phyloP scores from a whole-genome alignment of 2,329 filamentous ascomycete genomes.

The Fusarium continuum region DNA sequence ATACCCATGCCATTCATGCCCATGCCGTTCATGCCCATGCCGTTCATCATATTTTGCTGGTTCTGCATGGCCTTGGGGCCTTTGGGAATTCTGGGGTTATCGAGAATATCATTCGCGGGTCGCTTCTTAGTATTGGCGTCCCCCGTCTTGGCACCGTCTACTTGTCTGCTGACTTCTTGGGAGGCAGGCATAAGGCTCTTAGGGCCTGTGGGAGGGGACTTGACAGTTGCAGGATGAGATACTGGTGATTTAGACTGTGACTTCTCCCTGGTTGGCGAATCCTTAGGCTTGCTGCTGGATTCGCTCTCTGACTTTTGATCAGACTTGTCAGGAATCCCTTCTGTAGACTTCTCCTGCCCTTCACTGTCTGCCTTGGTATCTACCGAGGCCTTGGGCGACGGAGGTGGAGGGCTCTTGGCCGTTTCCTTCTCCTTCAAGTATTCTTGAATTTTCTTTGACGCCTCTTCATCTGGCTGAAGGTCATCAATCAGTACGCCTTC shows the following conservation, averaged over 20 bases:
- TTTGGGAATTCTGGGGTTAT: slow-evolving; percentile 72
- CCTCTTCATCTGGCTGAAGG: slow-evolving; percentile 82
- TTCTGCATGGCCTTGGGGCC: slow-evolving; percentile 72
- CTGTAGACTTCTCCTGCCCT: slow-evolving; percentile 40
- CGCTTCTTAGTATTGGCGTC: slow-evolving; percentile 74
- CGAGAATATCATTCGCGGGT: slow-evolving; percentile 75
- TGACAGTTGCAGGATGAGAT: slow-evolving; percentile 34
- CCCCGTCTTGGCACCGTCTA: slow-evolving; percentile 44
- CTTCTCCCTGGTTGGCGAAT: slow-evolving; percentile 44
- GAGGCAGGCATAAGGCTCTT: slow-evolving; percentile 38
- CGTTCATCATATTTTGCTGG: slow-evolving; percentile 60
- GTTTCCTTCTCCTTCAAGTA: slow-evolving; percentile 70
- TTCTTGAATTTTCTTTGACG: slow-evolving; percentile 78
- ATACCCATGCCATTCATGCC: slow-evolving; percentile 57
- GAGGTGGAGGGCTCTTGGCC: slow-evolving; percentile 53
- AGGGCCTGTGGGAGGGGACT: slow-evolving; percentile 45
- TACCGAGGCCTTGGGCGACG: slow-evolving; percentile 45
- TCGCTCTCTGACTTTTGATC: slow-evolving; percentile 49
- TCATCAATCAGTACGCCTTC: slow-evolving; percentile 95
- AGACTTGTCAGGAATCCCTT: slow-evolving; percentile 52
- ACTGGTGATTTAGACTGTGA: slow-evolving; percentile 51
- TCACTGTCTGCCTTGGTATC: slow-evolving; percentile 33
- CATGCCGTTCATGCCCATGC: slow-evolving; percentile 59
- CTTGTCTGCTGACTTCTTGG: slow-evolving; percentile 52
- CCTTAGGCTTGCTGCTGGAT: slow-evolving; percentile 26